Evolutionary conservation across 805 yeast genomes (phyloP).

Genomic region (Brettanomyces nanus): DNA sequence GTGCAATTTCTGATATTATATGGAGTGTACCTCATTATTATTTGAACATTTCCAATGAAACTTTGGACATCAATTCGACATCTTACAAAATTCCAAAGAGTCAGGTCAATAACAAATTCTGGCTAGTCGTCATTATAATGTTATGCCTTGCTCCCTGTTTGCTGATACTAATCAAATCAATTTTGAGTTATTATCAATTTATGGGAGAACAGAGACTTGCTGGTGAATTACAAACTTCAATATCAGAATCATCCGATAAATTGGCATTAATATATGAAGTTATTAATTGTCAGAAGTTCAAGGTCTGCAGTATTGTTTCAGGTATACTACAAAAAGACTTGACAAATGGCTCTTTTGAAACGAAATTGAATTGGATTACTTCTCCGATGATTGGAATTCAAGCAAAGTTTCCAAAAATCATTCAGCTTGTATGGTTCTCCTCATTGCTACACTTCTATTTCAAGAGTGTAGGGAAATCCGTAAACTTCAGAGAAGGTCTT

Average conservation of each 20-base stretch:
- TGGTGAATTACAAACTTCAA: background rate
- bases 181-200: background rate
- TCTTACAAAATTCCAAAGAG: too few relatives aligned
- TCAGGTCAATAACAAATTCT: too few relatives aligned
- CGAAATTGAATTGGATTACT: background rate
- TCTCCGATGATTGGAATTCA: constrained; percentile 2
- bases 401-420: background rate
- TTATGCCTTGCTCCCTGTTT: too few relatives aligned
- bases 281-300: background rate
- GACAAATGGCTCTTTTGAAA: background rate
- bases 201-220: background rate
- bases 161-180: too few relatives aligned
- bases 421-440: background rate
- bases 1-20: too few relatives aligned
- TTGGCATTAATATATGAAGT: background rate
- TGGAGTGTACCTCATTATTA: too few relatives aligned
- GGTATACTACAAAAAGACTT: too few relatives aligned
- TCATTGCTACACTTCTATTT: background rate
- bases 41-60: too few relatives aligned
- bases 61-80: too few relatives aligned
- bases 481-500: background rate
- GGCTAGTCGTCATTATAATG: too few relatives aligned
- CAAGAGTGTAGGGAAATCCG: background rate
- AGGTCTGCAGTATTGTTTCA: background rate
- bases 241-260: background rate